Evolutionary conservation across 2,329 filamentous ascomycete genomes (phyloP), one percentile per base, ranked within the genome.

Genomic region (Arachnomyces sp.): DNA sequence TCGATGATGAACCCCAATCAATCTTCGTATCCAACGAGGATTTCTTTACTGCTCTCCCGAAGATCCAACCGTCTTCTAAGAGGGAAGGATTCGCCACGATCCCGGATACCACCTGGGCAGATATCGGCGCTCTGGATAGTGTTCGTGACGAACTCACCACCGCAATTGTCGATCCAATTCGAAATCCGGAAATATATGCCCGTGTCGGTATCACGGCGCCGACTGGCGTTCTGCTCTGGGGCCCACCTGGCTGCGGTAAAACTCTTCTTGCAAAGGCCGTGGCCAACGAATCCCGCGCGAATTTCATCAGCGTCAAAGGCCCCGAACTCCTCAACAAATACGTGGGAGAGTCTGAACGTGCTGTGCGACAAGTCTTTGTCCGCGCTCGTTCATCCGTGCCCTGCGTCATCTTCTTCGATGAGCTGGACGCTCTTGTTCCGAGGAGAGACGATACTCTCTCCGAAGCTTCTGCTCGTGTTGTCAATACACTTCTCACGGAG

Each of bases 311-410:
- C 38, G 87, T 98, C 65, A 95, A 95, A 63, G 92, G 92, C 0
- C 92, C 92, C 0, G 92, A 98, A 60, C 72, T 98, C 7, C 75
- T 98, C 34, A 96, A 96, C 71, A 98, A 96, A 65, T 98, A 90
- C 59, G 89, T 98, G 7, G 92, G 92, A 50, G 92, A 98, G 64
- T 93, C 86, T 5, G 92, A 98, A 66, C 83, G 90, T 8, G 86
- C 89, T 1, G 84, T 98, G 1, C 81, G 92, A 15, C 87, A 94
- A 59, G 84, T 96, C 0, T 98, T 98, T 63, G 78, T 82, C 48
- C 82, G 90, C 12, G 92, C 92, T 1, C 78, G 89, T 38, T 84
- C 84, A 1, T 90, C 84, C 6, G 77, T 88, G 1, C 92, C 92
- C 1, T 96, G 90, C 57, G 87, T 98, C 40, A 82, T 98, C 43